Conservation (phyloP, 179 eudicot species). For the Silene coronaria region DNA sequence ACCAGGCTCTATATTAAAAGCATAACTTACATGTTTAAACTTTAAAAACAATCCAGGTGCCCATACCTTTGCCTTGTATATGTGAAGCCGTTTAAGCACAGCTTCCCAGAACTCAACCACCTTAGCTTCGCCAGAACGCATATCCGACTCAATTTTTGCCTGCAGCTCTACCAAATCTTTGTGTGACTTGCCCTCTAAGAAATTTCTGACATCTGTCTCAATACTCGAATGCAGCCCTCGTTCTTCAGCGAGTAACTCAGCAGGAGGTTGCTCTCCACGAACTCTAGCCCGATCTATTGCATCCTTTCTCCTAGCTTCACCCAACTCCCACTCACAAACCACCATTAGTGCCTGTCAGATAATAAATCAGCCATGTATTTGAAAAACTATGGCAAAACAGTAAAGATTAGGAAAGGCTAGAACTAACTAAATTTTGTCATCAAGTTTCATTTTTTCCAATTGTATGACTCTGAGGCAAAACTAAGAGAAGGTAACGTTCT, state of each 20-base stretch:
- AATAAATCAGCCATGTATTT: constrained; percentile 4
- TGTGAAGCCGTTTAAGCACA: constrained; percentile 83
- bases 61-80: constrained; percentile 87
- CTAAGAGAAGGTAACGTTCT: neutral
- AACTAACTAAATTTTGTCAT: neutral
- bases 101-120: constrained; percentile 99
- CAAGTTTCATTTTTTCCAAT: neutral
- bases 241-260: constrained; percentile 86
- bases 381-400: constrained; percentile 8
- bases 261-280: constrained; percentile 95
- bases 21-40: neutral
- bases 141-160: constrained; percentile 72
- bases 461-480: neutral
- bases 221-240: constrained; percentile 87
- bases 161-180: constrained; percentile 59
- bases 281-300: constrained; percentile 89
- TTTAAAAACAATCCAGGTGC: neutral
- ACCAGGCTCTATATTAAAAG: neutral
- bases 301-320: constrained; percentile 79
- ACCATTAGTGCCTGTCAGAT: constrained; percentile 70
- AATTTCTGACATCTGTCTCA: constrained; percentile 71
- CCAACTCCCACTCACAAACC: constrained; percentile 89
- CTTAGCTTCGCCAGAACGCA: constrained; percentile 93
- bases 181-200: constrained; percentile 65
- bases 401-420: neutral